Conservation (phyloP, 345 rosid species). For the rapeseed (Brassica napus) region Da-Ae NC_063438.1:13626001-13626500, state of each 20-base stretch:
- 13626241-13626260: conserved; percentile 74
- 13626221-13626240: not conserved
- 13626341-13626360: conserved; percentile 14
- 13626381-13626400: not conserved
- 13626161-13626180: conserved; percentile 66
- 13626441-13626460: conserved; percentile 80
- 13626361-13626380: not conserved
- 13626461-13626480: conserved; percentile 76
- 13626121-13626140: conserved; percentile 65
- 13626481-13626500: conserved; percentile 62
- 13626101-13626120: conserved; percentile 92
- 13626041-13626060: conserved; percentile 94
- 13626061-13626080: conserved; percentile 88
- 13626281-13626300: conserved; percentile 73
- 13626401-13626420: conserved; percentile 89
- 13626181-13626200: not conserved
- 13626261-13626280: conserved; percentile 73
- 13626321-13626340: conserved; percentile 78
- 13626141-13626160: conserved; percentile 68
- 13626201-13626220: not conserved
- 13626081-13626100: conserved; percentile 85
- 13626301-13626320: conserved; percentile 71
- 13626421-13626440: conserved; percentile 46
- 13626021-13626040: conserved; percentile 70
- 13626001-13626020: not conserved